These are phyloP conservation scores for Rhizopus arrhizus DNA, from an alignment of 371 early-diverging fungal genomes.

Conservation along the genomic window DNA sequence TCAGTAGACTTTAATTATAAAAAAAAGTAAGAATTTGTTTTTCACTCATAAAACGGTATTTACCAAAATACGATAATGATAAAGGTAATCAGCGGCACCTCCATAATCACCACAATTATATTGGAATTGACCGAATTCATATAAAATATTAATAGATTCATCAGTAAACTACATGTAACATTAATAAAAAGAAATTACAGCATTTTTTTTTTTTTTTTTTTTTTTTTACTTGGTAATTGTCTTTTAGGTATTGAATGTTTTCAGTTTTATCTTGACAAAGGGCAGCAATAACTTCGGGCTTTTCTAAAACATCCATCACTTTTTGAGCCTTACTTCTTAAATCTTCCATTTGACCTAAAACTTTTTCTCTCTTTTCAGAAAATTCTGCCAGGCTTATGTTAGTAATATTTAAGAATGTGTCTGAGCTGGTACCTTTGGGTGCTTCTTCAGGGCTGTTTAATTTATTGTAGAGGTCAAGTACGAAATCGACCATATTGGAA, in stretches of 20 bases:
- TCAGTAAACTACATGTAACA: conserved; percentile 68
- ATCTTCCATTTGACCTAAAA: conserved; percentile 71
- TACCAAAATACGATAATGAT: conserved; percentile 90
- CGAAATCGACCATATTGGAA: conserved; percentile 94
- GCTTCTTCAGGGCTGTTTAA: conserved; percentile 69
- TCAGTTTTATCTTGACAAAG: conserved; percentile 91
- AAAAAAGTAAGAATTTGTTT: neutral
- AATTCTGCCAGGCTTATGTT: conserved; percentile 52
- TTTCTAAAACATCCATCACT: conserved; percentile 86
- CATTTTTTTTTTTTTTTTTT: neutral
- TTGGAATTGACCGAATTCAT: conserved; percentile 87
- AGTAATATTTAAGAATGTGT: neutral
- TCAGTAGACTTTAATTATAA: conserved; percentile 72
- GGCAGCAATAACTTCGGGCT: conserved; percentile 86
- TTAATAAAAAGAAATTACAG: neutral
- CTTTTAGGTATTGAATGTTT: conserved; percentile 81
- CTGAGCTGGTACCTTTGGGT: conserved; percentile 57
- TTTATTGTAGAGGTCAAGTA: conserved; percentile 77
- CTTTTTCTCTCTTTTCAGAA: conserved; percentile 72
- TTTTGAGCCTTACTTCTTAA: conserved; percentile 78
- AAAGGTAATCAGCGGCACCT: conserved; percentile 89
- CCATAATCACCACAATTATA: conserved; percentile 92
- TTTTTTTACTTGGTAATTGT: conserved; percentile 73
- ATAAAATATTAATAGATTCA: conserved; percentile 81
- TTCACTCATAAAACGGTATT: conserved; percentile 1